Percentiles rank a stretch among this genome's conserved stretches.
phyloP scores from a whole-genome alignment of 192 early-diverging fungal genomes.

The Coemansia sp. region DNA sequence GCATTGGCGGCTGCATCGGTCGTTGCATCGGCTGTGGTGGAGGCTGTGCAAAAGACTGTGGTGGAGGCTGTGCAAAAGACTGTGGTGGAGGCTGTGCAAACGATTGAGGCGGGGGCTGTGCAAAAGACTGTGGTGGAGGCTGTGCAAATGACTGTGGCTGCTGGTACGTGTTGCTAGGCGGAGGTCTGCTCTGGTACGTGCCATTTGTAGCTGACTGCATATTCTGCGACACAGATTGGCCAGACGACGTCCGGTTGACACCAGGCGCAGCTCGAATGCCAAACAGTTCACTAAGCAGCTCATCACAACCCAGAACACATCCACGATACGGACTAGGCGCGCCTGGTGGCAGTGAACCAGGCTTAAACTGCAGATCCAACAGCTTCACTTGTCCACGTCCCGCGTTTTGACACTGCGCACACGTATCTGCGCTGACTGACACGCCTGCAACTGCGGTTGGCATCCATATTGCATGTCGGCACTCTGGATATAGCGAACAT shows the following conservation, averaged over 20 bases:
- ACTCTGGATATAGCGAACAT: slow-evolving; percentile 54
- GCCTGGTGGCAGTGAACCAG: slow-evolving; percentile 34
- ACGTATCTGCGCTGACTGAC: slow-evolving; percentile 17
- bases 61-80: too few species aligned
- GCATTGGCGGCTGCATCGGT: not conserved
- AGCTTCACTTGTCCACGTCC: slow-evolving; percentile 18
- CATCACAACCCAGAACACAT: slow-evolving; percentile 49
- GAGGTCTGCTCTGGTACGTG: not conserved
- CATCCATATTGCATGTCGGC: slow-evolving; percentile 46
- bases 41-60: not conserved
- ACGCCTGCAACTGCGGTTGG: slow-evolving; percentile 23
- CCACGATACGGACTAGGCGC: slow-evolving; percentile 22
- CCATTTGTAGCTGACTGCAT: not conserved
- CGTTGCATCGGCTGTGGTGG: not conserved
- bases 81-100: too few species aligned
- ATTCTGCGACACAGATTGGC: not conserved
- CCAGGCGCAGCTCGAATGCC: not conserved
- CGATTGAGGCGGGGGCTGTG: not conserved
- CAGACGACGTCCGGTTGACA: not conserved
- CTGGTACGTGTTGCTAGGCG: not conserved
- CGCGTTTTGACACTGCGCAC: slow-evolving; percentile 22
- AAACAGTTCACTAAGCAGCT: slow-evolving; percentile 47
- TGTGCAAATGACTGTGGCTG: not conserved
- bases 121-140: not conserved
- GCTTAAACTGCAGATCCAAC: slow-evolving; percentile 35